Conservation (phyloP, 164 flowering plant species). For the Sedum album region DNA sequence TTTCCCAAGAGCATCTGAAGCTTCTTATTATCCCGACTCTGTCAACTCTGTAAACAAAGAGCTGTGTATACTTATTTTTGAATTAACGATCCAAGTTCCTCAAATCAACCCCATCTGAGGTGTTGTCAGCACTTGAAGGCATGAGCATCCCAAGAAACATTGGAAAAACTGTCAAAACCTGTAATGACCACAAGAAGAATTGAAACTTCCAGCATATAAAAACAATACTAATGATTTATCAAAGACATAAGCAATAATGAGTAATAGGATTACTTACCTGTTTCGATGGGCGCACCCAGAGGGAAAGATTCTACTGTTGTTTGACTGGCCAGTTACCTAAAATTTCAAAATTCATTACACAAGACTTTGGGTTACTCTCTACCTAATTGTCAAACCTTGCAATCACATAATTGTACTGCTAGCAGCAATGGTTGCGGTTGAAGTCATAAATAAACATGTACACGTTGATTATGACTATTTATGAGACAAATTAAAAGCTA, state of each 20-base stretch:
- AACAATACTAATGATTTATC: background rate
- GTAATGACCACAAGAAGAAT: conserved; percentile 8
- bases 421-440: background rate
- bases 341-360: background rate
- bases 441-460: background rate
- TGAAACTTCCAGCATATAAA: background rate
- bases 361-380: background rate
- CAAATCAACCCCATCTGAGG: background rate
- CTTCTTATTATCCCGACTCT: conserved; percentile 6
- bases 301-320: background rate
- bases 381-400: background rate
- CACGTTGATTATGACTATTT: background rate
- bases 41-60: conserved; percentile 1
- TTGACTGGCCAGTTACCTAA: background rate
- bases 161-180: background rate
- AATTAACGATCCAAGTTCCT: background rate
- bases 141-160: conserved; percentile 6
- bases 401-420: background rate
- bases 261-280: background rate
- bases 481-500: background rate
- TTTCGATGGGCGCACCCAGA: conserved; percentile 5
- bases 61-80: background rate
- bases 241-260: background rate
- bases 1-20: conserved; percentile 8
- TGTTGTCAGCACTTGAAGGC: background rate